phyloP scores from a whole-genome alignment of 345 rosid species.

The Populus alba region DNA sequence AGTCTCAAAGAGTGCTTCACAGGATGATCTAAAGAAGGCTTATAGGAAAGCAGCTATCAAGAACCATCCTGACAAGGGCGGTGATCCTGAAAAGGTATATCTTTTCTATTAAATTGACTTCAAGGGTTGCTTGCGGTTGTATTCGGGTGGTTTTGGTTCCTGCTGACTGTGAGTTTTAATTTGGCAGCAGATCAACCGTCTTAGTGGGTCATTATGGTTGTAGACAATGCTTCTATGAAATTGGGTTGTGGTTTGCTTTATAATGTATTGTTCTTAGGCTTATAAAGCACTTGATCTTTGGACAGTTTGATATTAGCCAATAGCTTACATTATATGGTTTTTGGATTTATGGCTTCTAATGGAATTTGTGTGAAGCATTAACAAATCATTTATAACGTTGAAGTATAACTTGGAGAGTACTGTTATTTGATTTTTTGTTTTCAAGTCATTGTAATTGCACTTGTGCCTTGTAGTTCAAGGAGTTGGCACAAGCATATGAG shows the following conservation, averaged over 20 bases:
- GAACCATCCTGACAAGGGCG: constrained; percentile 74
- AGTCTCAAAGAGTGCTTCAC: constrained; percentile 49
- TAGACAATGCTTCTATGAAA: background rate
- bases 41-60: constrained; percentile 65
- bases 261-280: background rate
- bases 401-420: background rate
- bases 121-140: too few species aligned
- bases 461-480: constrained; percentile 48
- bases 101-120: background rate
- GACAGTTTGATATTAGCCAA: background rate
- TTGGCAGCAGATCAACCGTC: background rate
- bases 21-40: constrained; percentile 68
- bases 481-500: constrained; percentile 80
- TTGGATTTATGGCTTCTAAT: background rate
- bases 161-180: background rate
- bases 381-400: background rate
- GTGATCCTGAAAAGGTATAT: constrained; percentile 65
- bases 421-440: background rate
- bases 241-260: background rate
- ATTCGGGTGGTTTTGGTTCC: background rate
- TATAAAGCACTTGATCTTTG: background rate
- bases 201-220: background rate
- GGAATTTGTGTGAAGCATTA: background rate
- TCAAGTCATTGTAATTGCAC: background rate
- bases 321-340: background rate